Percentiles rank a stretch among this genome's conserved stretches.
Evolutionary conservation across 345 rosid species (phyloP).

Genomic region (Clausena lansium): DNA sequence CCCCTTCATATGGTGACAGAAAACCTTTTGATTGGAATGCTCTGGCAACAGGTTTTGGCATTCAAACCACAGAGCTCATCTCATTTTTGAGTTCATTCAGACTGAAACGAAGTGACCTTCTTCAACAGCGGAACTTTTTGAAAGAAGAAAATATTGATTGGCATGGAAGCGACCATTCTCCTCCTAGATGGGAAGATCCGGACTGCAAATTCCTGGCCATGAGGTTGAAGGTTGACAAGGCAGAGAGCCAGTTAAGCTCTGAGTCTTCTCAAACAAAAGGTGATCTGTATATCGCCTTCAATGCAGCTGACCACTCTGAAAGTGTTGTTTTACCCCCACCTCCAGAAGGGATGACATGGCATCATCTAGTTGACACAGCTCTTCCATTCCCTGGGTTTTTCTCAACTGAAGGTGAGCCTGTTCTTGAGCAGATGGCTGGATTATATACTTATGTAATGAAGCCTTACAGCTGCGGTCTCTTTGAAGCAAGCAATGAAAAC

Average conservation of each 20-base stretch:
- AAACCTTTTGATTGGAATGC: conserved; percentile 70
- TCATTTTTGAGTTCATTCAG: conserved; percentile 68
- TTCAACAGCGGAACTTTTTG: conserved; percentile 58
- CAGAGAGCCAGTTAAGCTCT: conserved; percentile 26
- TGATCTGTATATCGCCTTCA: conserved; percentile 65
- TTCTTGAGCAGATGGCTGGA: conserved; percentile 46
- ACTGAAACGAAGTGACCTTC: conserved; percentile 59
- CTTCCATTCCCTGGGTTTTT: conserved; percentile 85
- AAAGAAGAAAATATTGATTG: conserved; percentile 75
- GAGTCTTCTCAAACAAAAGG: conserved; percentile 36
- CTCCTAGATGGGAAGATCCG: conserved; percentile 80
- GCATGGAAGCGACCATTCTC: conserved; percentile 65
- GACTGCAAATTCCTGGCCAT: conserved; percentile 67
- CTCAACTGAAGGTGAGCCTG: conserved; percentile 50
- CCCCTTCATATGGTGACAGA: conserved; percentile 45
- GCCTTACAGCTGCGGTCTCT: conserved; percentile 73
- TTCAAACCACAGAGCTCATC: conserved; percentile 67
- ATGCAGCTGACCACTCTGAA: conserved; percentile 48
- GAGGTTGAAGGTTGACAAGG: conserved; percentile 54
- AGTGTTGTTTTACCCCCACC: conserved; percentile 52
- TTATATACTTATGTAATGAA: conserved; percentile 60
- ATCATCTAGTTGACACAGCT: conserved; percentile 70
- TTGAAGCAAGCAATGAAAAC: conserved; percentile 52
- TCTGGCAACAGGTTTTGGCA: conserved; percentile 58
- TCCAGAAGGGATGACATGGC: conserved; percentile 62